Base-by-base conservation (phyloP, 148 eudicot species). In the Fagopyrum homotropicum region DNA sequence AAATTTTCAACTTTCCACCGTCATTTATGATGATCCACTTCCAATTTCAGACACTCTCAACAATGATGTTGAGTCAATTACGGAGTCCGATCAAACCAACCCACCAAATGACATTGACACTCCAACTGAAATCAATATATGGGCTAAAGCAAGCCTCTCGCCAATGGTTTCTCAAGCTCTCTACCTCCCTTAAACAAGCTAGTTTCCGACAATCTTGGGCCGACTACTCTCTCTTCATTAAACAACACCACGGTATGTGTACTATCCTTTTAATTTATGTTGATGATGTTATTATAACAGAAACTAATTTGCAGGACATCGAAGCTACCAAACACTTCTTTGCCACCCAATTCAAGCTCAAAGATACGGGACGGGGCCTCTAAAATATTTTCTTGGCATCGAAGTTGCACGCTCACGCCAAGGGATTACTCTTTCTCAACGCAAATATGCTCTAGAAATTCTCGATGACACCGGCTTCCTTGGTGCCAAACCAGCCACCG, bases 231-330 rank as follows among this genome's bases (percentile, higher is more conserved):
- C n/a, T 48, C 56, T 51, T 51, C 4, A 9, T 11, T 10, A 4
- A 4, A 12, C 56, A 12, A 51, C 15, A 9, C 12, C 10, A 9
- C 0, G 56, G n/a, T 9, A 51, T 51, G 56, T 46, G 4, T 70
- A 70, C 51, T 70, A n/a, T 14, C n/a, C 48, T 70, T 14, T 12
- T 70, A 5, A 45, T 70, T 4, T 70, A 70, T n/a, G 50, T 70
- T 14, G 73, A 70, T 44, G 49, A 43, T 51, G 17, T 70, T 12
- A 9, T 70, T 4, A 16, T 70, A n/a, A 70, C 11, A 0, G 73
- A 52, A 3, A 40, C 6, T 30, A 14, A 22, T 30, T 45, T 10
- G 15, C 45, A 12, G 22, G 40, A n/a, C 69, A 61, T 61, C 26
- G 22, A 26, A 6, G 40, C 17, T 8, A 61, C 40, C 3, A 61